These are phyloP conservation scores for Penicillium sp. DNA, from an alignment of 2,329 filamentous ascomycete genomes.

Conservation along the genomic window DNA sequence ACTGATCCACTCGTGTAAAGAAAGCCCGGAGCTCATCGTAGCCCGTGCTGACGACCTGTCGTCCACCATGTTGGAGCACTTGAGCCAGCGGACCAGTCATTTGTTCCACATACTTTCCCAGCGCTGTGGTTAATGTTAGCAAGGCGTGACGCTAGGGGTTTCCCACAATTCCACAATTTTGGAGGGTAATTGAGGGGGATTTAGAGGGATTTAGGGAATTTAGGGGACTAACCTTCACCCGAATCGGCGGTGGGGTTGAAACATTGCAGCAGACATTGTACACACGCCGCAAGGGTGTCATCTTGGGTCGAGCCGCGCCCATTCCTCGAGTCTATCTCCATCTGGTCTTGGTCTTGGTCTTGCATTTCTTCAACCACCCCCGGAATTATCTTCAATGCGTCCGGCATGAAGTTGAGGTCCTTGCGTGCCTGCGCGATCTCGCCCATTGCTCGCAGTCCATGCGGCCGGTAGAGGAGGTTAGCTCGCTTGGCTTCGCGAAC, in stretches of 20 bases:
- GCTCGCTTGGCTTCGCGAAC: constrained; percentile 84
- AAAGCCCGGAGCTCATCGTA: constrained; percentile 31
- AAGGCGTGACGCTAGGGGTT: constrained; percentile 16
- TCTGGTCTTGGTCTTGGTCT: constrained; percentile 46
- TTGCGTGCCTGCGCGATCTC: constrained; percentile 59
- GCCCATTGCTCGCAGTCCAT: constrained; percentile 65
- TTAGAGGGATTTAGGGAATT: background rate
- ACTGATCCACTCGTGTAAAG: constrained; percentile 25
- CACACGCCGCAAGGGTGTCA: constrained; percentile 33
- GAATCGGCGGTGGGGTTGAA: constrained; percentile 25
- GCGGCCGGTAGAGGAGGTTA: constrained; percentile 71
- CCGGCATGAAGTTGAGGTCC: constrained; percentile 61
- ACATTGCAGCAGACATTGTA: constrained; percentile 34
- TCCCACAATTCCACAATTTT: background rate
- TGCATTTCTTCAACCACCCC: constrained; percentile 53
- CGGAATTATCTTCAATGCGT: constrained; percentile 56
- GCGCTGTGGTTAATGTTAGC: constrained; percentile 25
- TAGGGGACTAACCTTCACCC: constrained; percentile 20
- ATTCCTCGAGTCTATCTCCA: constrained; percentile 56
- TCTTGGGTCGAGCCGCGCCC: constrained; percentile 23
- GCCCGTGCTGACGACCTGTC: constrained; percentile 28
- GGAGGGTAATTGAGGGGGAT: background rate
- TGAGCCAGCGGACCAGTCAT: constrained; percentile 24
- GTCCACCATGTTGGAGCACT: constrained; percentile 27
- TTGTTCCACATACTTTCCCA: constrained; percentile 26